Base-by-base conservation (phyloP, 306 rosid genomes). In the Crataegus laevigata region DNA sequence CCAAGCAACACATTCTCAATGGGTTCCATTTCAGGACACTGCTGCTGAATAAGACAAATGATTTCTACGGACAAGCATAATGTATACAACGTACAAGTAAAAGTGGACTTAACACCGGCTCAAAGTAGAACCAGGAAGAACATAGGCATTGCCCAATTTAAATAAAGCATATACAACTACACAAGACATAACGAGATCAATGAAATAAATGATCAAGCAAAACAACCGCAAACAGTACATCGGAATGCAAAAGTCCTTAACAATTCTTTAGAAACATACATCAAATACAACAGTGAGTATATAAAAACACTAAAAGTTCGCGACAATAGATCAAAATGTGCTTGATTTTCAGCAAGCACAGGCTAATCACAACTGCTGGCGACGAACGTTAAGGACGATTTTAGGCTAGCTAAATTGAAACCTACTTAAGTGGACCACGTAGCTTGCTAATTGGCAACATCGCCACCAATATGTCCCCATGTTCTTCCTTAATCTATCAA, bases 121-220 rank as follows among this genome's bases (percentile, higher is more conserved):
- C 19, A 15, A 1, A 3, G 19, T 47, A 4, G 52, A 15, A 47
- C 52, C 19, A 8, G 0, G 52, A 47, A 47, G 19, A 14, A 14
- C 19, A 47, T 1, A 14, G 17, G 5, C 19, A 47, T 4, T 1
- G 2, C 52, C 52, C 52, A 15, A 1, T 14, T 40, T 47, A 14
- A 47, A 5, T 14, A 14, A 15, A 3, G 4, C 19, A 14, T 1
- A 0, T 47, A 47, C 52, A 47, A 47, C 52, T 15, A 1, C 52
- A 5, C 1, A 14, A 9, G 12, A 0, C 0, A 1, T 1, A 47
- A 19, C 17, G 1, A 4, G 19, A 47, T 14, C 52, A 4, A 1
- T 5, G 52, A 47, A 1, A 25, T 14, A 30, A 18, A 29, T 17
- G 68, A 18, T 30, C n/a, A 29, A 30, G 40, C 5, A 17, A 30